Evolutionary conservation across 2,329 filamentous ascomycete species (phyloP), one percentile per base, ranked within the genome.

Genomic region (Endoconidiophora polonica): DNA sequence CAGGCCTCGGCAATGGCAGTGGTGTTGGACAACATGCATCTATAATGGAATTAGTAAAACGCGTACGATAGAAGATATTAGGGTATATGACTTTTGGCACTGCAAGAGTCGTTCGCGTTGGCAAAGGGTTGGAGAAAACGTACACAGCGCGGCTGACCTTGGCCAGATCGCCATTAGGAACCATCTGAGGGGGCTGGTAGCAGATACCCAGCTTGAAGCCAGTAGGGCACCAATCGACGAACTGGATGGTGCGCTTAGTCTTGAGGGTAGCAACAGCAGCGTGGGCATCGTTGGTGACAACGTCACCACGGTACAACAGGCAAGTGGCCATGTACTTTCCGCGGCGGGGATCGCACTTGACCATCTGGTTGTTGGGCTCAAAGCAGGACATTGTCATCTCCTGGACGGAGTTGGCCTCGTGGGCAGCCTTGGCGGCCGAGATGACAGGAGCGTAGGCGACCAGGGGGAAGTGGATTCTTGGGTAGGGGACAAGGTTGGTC

Each of bases 141-240:
- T 86, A 87, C 81, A 96, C 90, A 69, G 90, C 90, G 63, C 91
- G 90, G 79, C 90, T 86, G 69, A 95, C 90, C 77, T 94, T 91
- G 69, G 91, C 90, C 57, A 96, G 79, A 65, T 96, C 91, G 62
- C 90, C 90, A 71, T 95, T 94, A 63, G 87, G 91, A 52, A 96
- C 90, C 70, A 85, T 83, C 74, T 93, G 79, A 58, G 90, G 90
- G 64, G 88, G 85, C 76, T 96, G 88, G 81, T 93, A 96, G 84
- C 88, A 95, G 76, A 98, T 98, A 77, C 91, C 91, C 60, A 98
- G 86, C 85, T 98, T 98, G 83, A 98, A 98, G 59, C 91, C 91
- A 69, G 91, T 98, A 55, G 91, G 91, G 80, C 91, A 98, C 91
- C 91, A 98, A 73, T 98, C 91, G 65, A 98, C 91, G 66, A 96